Base-by-base conservation (phyloP, 768 basidiomycete genomes). In the Phanerodontia chrysosporium region DNA sequence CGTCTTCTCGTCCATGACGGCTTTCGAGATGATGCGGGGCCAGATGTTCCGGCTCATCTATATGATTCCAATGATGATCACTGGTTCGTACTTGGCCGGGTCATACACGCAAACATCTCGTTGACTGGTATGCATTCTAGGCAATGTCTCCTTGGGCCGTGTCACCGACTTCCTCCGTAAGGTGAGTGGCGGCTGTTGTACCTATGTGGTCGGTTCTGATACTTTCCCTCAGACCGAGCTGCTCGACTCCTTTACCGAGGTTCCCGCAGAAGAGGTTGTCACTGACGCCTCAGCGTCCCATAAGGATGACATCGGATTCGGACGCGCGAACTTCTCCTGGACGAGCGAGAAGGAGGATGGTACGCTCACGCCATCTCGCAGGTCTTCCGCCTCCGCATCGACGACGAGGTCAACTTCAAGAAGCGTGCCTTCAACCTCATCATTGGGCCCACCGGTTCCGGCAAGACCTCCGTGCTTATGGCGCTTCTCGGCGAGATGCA, bases 131-230 rank as follows among this genome's bases (percentile, higher is more conserved):
- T 42, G 10, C n/a, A 32, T 9, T 18, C 8, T 14, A 69, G 83
- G 77, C 44, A 84, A 83, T 69, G 87, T 90, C 5, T 87, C 86
- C 2, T 62, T 90, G 10, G 80, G 83, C 57, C 82, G 89, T 44
- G 62, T 84, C 28, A 72, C 80, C 64, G 72, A 74, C 16, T 83
- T 83, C 70, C 60, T 83, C 28, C 61, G 68, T n/a, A 67, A 71
- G 8, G 74, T 62, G 51, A 2, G 62, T 55, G 8, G 12, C 18
- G 39, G 4, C 18, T 18, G n/a, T n/a, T n/a, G n/a, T n/a, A n/a
- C n/a, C n/a, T n/a, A n/a, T n/a, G n/a, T n/a, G n/a, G n/a, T n/a
- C n/a, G n/a, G n/a, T n/a, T n/a, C n/a, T n/a, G n/a, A n/a, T n/a
- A n/a, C n/a, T n/a, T n/a, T 51, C 16, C 22, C 45, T 10, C 35